Percentiles rank a stretch among this genome's conserved stretches.
Conservation (phyloP, 257 asterid genomes). For the Nicotiana undulata region DNA sequence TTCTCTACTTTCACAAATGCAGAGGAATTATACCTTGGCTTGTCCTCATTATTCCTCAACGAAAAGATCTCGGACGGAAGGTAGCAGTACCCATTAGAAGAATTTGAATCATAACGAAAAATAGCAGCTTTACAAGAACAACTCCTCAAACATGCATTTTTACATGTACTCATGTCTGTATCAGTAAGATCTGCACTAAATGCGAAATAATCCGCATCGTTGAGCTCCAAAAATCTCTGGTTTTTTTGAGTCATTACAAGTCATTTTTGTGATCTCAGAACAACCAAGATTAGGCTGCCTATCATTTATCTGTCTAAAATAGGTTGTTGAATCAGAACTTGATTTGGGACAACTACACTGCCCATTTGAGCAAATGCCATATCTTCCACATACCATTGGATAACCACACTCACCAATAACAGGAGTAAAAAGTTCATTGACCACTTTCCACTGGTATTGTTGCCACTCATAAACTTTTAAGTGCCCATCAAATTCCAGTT, state of each 20-base stretch:
- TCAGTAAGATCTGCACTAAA: background rate
- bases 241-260: background rate
- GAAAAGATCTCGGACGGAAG: constrained; percentile 6
- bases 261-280: background rate
- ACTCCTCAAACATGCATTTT: background rate
- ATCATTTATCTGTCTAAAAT: background rate
- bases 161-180: constrained; percentile 2
- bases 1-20: constrained; percentile 9
- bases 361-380: constrained; percentile 5
- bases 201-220: background rate
- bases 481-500: constrained; percentile 14
- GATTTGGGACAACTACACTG: constrained; percentile 9
- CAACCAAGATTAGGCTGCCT: background rate
- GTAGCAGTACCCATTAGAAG: background rate
- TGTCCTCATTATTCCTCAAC: background rate
- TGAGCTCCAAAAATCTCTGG: background rate
- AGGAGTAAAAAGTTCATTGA: background rate
- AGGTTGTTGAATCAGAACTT: background rate
- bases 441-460: background rate
- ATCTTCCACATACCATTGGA: constrained; percentile 6
- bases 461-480: background rate
- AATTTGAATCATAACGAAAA: background rate
- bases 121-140: constrained; percentile 15
- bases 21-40: background rate
- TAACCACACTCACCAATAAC: background rate